Conservation (phyloP, 371 early-diverging fungal species). For the Paramicrosporidium saccamoebae region DNA sequence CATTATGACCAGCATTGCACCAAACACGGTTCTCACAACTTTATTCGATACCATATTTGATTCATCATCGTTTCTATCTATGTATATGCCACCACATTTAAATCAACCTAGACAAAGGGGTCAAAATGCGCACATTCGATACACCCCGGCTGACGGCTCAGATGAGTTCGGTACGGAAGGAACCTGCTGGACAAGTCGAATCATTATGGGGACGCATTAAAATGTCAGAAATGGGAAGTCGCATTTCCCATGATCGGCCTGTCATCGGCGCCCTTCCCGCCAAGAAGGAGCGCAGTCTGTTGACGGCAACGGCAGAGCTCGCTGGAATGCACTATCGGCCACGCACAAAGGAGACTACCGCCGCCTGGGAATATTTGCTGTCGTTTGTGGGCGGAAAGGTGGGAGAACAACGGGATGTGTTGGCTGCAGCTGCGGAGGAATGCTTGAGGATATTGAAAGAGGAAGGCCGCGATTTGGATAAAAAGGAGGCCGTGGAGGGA, state of each 20-base stretch:
- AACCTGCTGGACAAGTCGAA: constrained; percentile 84
- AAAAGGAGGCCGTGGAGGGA: constrained; percentile 38
- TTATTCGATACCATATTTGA: no score
- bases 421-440: constrained; percentile 60
- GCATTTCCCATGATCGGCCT: constrained; percentile 35
- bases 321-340: constrained; percentile 64
- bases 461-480: constrained; percentile 47
- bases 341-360: constrained; percentile 66
- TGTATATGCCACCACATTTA: no score
- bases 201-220: constrained; percentile 53
- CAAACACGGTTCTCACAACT: no score
- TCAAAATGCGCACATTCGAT: no score
- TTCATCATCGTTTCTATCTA: no score
- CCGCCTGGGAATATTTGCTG: constrained; percentile 54
- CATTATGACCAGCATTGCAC: no score
- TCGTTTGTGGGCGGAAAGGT: constrained; percentile 37
- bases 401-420: constrained; percentile 63
- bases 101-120: no score
- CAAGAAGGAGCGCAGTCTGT: constrained; percentile 16
- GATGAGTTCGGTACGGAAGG: no score
- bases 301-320: constrained; percentile 65
- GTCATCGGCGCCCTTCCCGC: constrained; percentile 4
- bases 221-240: constrained; percentile 46
- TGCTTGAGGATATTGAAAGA: constrained; percentile 53
- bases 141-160: no score